Conservation (phyloP, 1,284 basidiomycete species). For the Macrocybe sp. region DNA sequence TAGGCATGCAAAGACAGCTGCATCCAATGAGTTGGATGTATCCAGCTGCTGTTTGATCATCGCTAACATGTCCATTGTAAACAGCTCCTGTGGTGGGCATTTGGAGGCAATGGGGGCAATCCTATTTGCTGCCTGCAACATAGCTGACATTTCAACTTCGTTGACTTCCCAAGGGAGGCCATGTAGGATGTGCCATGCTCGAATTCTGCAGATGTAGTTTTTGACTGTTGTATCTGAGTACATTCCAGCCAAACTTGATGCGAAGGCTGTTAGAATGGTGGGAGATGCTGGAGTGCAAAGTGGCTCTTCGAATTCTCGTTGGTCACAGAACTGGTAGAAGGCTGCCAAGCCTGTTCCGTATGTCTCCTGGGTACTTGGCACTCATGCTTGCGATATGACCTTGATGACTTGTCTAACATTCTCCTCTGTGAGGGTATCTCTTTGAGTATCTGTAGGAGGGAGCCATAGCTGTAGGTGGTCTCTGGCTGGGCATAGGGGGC, state of each 20-base stretch:
- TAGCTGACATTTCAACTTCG: slow-evolving; percentile 14
- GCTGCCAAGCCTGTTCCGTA: slow-evolving; percentile 12
- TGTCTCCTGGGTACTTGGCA: slow-evolving; percentile 1
- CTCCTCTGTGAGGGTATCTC: not conserved
- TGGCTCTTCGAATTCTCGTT: slow-evolving; percentile 5
- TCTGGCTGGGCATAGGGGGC: not conserved
- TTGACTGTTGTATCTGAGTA: slow-evolving; percentile 14
- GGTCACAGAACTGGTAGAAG: slow-evolving; percentile 12
- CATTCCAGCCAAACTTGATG: slow-evolving; percentile 10
- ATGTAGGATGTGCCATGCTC: slow-evolving; percentile 34
- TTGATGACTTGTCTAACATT: not conserved
- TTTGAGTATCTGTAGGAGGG: not conserved
- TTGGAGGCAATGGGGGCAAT: slow-evolving; percentile 17
- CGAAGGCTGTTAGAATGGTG: slow-evolving; percentile 12
- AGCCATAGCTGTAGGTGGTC: not conserved
- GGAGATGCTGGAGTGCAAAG: slow-evolving; percentile 9
- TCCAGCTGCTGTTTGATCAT: slow-evolving; percentile 15
- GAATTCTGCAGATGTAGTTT: slow-evolving; percentile 25
- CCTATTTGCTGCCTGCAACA: slow-evolving; percentile 18
- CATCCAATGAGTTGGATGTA: slow-evolving; percentile 19
- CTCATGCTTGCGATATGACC: not conserved
- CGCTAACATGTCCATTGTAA: slow-evolving; percentile 15
- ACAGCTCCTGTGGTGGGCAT: slow-evolving; percentile 17
- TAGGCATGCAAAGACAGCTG: slow-evolving; percentile 27
- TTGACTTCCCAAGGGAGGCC: slow-evolving; percentile 19